A percentile compares a stretch with the other conserved stretches of the same genome.
These are phyloP conservation scores for Dissoconium aciculare DNA, from an alignment of 2,329 filamentous ascomycete species.

Conservation along the genomic window DNA sequence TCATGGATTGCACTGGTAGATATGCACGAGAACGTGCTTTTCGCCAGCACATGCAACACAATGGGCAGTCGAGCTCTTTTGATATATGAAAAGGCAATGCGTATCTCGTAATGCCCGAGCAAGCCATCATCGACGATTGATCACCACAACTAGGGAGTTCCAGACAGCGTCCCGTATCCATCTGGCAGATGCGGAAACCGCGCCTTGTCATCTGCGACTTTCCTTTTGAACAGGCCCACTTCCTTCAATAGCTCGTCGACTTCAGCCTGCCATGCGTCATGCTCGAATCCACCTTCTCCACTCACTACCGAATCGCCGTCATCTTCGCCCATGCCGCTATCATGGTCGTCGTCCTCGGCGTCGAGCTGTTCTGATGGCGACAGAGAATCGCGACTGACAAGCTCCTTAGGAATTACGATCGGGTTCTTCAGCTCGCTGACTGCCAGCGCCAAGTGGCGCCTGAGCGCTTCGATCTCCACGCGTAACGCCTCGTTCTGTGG, in stretches of 20 bases:
- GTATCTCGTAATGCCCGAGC: no score
- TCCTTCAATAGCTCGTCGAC: slow-evolving; percentile 76
- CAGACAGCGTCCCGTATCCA: no score
- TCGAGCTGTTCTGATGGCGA: slow-evolving; percentile 22
- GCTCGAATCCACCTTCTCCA: slow-evolving; percentile 31
- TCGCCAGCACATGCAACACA: no score
- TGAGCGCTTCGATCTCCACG: slow-evolving; percentile 67
- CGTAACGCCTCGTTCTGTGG: slow-evolving; percentile 43
- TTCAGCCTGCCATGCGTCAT: slow-evolving; percentile 50
- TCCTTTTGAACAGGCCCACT: slow-evolving; percentile 63
- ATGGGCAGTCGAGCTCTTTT: no score
- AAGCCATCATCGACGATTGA: no score
- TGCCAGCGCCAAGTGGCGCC: slow-evolving; percentile 75
- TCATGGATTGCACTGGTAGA: no score
- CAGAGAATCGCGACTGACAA: slow-evolving; percentile 20
- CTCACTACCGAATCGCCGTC: slow-evolving; percentile 34
- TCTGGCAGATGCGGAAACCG: slow-evolving; percentile 35
- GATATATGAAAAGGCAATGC: no score
- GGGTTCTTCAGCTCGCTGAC: slow-evolving; percentile 80
- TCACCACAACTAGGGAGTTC: no score
- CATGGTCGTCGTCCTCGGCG: slow-evolving; percentile 47
- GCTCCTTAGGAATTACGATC: slow-evolving; percentile 45
- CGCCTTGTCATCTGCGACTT: slow-evolving; percentile 67
- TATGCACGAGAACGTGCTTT: no score
- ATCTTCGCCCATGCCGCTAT: slow-evolving; percentile 38